A percentile compares a stretch with the other conserved stretches of the same genome.
phyloP scores from a whole-genome alignment of 805 yeast genomes.

The Yamadazyma insecticola region DNA sequence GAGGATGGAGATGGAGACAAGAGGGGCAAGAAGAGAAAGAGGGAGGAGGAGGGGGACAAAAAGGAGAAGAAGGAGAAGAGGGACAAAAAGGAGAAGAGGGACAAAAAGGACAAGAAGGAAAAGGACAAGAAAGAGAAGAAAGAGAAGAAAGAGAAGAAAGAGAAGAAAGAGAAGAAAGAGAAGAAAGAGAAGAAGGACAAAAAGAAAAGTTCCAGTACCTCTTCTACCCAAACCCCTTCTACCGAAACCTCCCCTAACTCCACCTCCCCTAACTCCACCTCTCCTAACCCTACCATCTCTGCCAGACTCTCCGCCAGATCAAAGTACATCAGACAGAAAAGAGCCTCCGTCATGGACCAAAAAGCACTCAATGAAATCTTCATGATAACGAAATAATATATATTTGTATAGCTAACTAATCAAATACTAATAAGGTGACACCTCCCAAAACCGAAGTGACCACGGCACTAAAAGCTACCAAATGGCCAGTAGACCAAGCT shows the following conservation, averaged over 20 bases:
- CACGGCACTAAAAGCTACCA: slow-evolving; percentile 29
- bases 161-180: slow-evolving; percentile 4
- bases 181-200: slow-evolving; percentile 6
- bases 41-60: slow-evolving; percentile 16
- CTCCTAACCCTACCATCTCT: too few species aligned
- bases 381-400: slow-evolving; percentile 63
- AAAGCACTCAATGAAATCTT: slow-evolving; percentile 89
- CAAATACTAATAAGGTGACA: slow-evolving; percentile 27
- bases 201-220: slow-evolving; percentile 4
- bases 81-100: slow-evolving; percentile 17
- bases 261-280: too few species aligned
- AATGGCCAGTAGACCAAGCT: slow-evolving; percentile 25
- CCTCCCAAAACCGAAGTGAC: slow-evolving; percentile 43
- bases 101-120: slow-evolving; percentile 19
- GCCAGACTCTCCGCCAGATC: slow-evolving; percentile 61
- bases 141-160: slow-evolving; percentile 8
- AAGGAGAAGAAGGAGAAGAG: slow-evolving; percentile 15
- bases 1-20: slow-evolving; percentile 14
- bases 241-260: too few species aligned
- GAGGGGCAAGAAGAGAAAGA: slow-evolving; percentile 15
- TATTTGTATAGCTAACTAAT: slow-evolving; percentile 4
- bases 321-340: slow-evolving; percentile 82
- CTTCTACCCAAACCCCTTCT: slow-evolving; percentile 12
- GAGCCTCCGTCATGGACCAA: slow-evolving; percentile 87
- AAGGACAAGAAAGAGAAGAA: slow-evolving; percentile 19